A percentile compares a stretch with the other conserved stretches of the same genome.
These are phyloP conservation scores for Chalara sp. DNA, from an alignment of 2,329 filamentous ascomycete genomes.

Conservation along the genomic window DNA sequence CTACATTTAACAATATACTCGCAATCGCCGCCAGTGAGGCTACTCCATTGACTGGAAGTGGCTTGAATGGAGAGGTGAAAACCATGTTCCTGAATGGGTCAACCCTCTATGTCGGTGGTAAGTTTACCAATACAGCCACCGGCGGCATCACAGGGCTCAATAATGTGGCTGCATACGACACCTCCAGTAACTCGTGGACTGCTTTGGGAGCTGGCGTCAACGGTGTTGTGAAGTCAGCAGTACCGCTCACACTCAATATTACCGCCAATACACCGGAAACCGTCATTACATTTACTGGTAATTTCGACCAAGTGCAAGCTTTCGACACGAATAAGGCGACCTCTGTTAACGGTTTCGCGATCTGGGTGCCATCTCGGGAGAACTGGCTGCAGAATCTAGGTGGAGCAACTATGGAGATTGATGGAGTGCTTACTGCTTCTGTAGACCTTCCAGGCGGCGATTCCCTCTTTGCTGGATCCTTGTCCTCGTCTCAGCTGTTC, in stretches of 20 bases:
- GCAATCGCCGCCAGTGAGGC: conserved; percentile 59
- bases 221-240: conserved; percentile 67
- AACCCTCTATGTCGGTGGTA: conserved; percentile 73
- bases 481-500: conserved; percentile 68
- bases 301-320: conserved; percentile 65
- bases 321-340: conserved; percentile 58
- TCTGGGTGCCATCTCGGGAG: conserved; percentile 80
- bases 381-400: conserved; percentile 86
- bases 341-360: conserved; percentile 67
- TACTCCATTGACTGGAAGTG: conserved; percentile 57
- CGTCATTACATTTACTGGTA: conserved; percentile 73
- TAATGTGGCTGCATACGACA: conserved; percentile 72
- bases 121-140: conserved; percentile 68
- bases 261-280: conserved; percentile 61
- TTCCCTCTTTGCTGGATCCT: conserved; percentile 74
- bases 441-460: conserved; percentile 53
- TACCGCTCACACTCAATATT: conserved; percentile 73
- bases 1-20: conserved; percentile 67
- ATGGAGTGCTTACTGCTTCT: conserved; percentile 66
- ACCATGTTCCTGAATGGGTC: conserved; percentile 60
- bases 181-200: conserved; percentile 61
- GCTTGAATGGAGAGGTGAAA: conserved; percentile 73
- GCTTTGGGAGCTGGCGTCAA: conserved; percentile 81
- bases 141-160: conserved; percentile 57
- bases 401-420: conserved; percentile 56